Conservation (phyloP, 768 basidiomycete species). For the Trametes villosa region DNA sequence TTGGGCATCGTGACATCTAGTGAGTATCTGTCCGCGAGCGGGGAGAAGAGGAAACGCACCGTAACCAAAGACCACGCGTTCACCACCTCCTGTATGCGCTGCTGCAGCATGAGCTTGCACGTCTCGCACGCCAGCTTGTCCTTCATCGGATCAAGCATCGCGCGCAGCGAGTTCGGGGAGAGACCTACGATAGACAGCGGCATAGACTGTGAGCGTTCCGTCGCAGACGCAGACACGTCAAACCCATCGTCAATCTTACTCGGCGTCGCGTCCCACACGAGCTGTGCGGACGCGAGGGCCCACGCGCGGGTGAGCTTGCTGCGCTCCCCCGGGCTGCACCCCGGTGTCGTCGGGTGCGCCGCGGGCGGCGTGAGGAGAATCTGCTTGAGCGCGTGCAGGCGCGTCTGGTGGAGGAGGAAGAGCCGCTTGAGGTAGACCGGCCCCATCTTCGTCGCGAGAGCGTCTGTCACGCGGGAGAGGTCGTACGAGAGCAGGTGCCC, state of each 20-base stretch:
- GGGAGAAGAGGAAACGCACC: constrained; percentile 38
- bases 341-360: constrained; percentile 27
- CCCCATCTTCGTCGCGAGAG: constrained; percentile 43
- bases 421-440: constrained; percentile 47
- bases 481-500: constrained; percentile 43
- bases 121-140: constrained; percentile 67
- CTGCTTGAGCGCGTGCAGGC: constrained; percentile 41
- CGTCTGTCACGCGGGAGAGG: constrained; percentile 42
- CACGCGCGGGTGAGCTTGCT: constrained; percentile 34
- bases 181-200: constrained; percentile 50
- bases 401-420: constrained; percentile 42
- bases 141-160: constrained; percentile 66
- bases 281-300: constrained; percentile 34
- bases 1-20: not conserved
- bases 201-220: not conserved
- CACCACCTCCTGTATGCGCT: constrained; percentile 65
- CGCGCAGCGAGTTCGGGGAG: constrained; percentile 68
- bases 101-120: constrained; percentile 60
- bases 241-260: constrained; percentile 21
- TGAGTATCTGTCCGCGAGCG: not conserved
- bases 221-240: not conserved
- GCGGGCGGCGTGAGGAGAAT: constrained; percentile 35
- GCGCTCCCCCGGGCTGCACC: constrained; percentile 27
- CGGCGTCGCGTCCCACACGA: constrained; percentile 35
- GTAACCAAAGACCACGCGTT: constrained; percentile 78